These are phyloP conservation scores for Scedosporium aurantiacum DNA, from an alignment of 2,329 filamentous ascomycete species.

Conservation along the genomic window DNA sequence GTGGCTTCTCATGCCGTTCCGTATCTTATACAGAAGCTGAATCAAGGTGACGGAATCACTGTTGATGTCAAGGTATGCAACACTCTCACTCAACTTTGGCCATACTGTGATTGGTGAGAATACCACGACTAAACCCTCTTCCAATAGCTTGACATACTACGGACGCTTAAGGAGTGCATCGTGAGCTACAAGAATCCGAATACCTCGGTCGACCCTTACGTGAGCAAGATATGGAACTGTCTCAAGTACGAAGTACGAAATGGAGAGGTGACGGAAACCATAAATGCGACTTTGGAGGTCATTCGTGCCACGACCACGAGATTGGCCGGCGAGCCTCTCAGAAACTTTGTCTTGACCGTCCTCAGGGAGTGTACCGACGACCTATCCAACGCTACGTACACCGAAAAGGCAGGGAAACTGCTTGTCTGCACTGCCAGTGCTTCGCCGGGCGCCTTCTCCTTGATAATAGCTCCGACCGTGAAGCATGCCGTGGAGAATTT, in stretches of 20 bases:
- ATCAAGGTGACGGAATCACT: conserved; percentile 47
- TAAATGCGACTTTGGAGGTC: conserved; percentile 44
- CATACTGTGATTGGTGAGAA: not conserved
- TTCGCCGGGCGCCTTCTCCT: conserved; percentile 34
- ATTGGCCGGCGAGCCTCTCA: conserved; percentile 32
- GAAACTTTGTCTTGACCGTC: conserved; percentile 34
- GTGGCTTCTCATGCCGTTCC: conserved; percentile 36
- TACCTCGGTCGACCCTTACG: conserved; percentile 35
- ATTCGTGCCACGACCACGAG: conserved; percentile 37
- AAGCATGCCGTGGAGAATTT: conserved; percentile 40
- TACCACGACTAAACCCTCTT: not conserved
- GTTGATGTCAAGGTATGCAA: conserved; percentile 41
- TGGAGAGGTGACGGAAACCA: conserved; percentile 45
- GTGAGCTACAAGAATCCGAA: conserved; percentile 34
- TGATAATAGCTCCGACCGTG: conserved; percentile 33
- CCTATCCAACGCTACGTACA: conserved; percentile 40
- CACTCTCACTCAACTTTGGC: not conserved
- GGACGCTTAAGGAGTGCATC: conserved; percentile 43
- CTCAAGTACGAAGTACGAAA: conserved; percentile 54
- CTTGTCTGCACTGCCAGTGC: conserved; percentile 40
- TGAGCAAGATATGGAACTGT: conserved; percentile 44
- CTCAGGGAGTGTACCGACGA: conserved; percentile 44
- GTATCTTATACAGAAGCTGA: conserved; percentile 45
- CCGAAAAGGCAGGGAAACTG: conserved; percentile 39
- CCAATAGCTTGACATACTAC: conserved; percentile 39